Evolutionary conservation across 441 rosid species (phyloP).

Genomic region (Erysimum cheiri): DNA sequence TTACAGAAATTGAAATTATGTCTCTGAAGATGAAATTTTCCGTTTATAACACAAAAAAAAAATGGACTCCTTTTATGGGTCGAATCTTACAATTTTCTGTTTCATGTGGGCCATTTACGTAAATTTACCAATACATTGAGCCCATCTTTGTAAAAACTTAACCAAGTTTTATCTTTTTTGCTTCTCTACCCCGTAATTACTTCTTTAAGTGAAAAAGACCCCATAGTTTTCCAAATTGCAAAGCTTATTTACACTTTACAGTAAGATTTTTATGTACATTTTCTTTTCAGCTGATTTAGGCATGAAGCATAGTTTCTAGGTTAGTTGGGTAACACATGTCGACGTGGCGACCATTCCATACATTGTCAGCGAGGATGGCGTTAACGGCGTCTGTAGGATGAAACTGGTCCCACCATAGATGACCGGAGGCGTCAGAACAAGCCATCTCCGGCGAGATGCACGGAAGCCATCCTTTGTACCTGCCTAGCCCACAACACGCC

Average conservation of each 20-base stretch:
- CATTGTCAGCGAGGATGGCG: conserved; percentile 83
- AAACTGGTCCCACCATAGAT: conserved; percentile 94
- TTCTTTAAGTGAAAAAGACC: background rate
- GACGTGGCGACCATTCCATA: conserved; percentile 77
- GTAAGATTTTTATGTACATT: conserved; percentile 3
- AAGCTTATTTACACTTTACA: conserved; percentile 15
- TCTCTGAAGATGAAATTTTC: conserved; percentile 22
- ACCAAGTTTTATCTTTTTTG: background rate
- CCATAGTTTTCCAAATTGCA: background rate
- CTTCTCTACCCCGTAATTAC: conserved; percentile 19
- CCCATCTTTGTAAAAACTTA: conserved; percentile 20
- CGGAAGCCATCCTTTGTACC: conserved; percentile 82
- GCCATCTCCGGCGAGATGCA: conserved; percentile 87
- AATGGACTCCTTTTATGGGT: conserved; percentile 31
- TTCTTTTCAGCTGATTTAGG: background rate
- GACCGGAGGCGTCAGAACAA: conserved; percentile 64
- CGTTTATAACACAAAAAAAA: conserved; percentile 28
- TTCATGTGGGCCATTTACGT: conserved; percentile 29
- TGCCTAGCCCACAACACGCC: conserved; percentile 90
- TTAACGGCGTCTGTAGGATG: conserved; percentile 90
- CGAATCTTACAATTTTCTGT: conserved; percentile 18
- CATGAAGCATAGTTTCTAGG: conserved; percentile 59
- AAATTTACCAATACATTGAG: background rate
- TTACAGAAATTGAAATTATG: conserved; percentile 1
- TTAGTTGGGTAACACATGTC: conserved; percentile 83